These are phyloP conservation scores for Periconia sp. DNA, from an alignment of 2,329 filamentous ascomycete genomes.

Conservation along the genomic window DNA sequence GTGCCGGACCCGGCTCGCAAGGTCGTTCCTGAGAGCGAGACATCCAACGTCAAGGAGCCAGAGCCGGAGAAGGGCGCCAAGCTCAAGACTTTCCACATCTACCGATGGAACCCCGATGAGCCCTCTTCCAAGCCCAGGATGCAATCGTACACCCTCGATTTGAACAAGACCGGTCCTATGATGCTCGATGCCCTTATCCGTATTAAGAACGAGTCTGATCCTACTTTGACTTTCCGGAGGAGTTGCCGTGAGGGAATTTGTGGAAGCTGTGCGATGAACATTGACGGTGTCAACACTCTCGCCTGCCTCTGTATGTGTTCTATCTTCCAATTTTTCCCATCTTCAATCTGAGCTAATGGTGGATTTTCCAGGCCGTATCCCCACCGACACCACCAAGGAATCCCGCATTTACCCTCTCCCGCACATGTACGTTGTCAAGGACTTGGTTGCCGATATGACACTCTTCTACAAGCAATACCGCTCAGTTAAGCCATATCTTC, in stretches of 20 bases:
- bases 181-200: slow-evolving; percentile 93
- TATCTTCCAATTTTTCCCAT: neutral
- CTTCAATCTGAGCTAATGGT: neutral
- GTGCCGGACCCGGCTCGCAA: slow-evolving; percentile 26
- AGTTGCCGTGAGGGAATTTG: slow-evolving; percentile 98
- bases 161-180: slow-evolving; percentile 99
- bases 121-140: slow-evolving; percentile 91
- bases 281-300: slow-evolving; percentile 96
- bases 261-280: slow-evolving; percentile 99
- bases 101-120: slow-evolving; percentile 96
- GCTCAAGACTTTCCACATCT: slow-evolving; percentile 96
- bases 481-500: slow-evolving; percentile 98
- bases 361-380: slow-evolving; percentile 75
- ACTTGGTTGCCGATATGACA: slow-evolving; percentile 95
- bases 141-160: slow-evolving; percentile 91
- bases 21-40: slow-evolving; percentile 53
- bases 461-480: slow-evolving; percentile 99
- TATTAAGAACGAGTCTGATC: slow-evolving; percentile 99
- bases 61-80: slow-evolving; percentile 58
- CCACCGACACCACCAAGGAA: slow-evolving; percentile 76
- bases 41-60: slow-evolving; percentile 64
- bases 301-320: slow-evolving; percentile 86
- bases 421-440: slow-evolving; percentile 99
- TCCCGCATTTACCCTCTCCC: slow-evolving; percentile 96
- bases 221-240: slow-evolving; percentile 91